phyloP scores from a whole-genome alignment of 2,329 filamentous ascomycete species.

The Fusarium torreyae region DNA sequence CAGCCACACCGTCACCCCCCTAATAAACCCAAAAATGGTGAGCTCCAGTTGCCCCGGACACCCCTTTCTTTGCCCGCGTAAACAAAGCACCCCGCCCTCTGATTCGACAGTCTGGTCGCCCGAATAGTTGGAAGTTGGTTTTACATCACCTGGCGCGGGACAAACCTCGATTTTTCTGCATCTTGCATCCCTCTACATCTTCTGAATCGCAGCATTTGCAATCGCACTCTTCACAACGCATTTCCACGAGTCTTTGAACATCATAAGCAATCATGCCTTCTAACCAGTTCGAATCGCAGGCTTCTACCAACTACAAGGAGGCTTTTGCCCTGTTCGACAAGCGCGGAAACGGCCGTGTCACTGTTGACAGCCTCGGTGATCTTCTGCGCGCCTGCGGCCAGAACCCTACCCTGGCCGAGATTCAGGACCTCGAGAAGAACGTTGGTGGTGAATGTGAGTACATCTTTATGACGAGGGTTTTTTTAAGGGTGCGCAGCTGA shows the following conservation, averaged over 20 bases:
- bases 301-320: slow-evolving; percentile 99
- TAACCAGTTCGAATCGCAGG: slow-evolving; percentile 71
- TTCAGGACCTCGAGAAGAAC: slow-evolving; percentile 90
- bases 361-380: slow-evolving; percentile 89
- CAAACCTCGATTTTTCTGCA: slow-evolving; percentile 29
- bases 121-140: slow-evolving; percentile 44
- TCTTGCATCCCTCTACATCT: slow-evolving; percentile 33
- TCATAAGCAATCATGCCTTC: slow-evolving; percentile 60
- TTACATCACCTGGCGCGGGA: slow-evolving; percentile 42
- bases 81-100: slow-evolving; percentile 56
- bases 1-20: slow-evolving; percentile 31
- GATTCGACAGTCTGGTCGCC: slow-evolving; percentile 52
- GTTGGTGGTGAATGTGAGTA: slow-evolving; percentile 91
- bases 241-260: slow-evolving; percentile 17
- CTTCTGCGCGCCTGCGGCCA: slow-evolving; percentile 96
- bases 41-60: slow-evolving; percentile 55
- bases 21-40: slow-evolving; percentile 55
- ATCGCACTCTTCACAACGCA: slow-evolving; percentile 27
- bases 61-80: slow-evolving; percentile 48
- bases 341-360: slow-evolving; percentile 94
- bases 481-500: slow-evolving; percentile 12
- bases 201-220: slow-evolving; percentile 34
- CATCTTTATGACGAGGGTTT: background rate
- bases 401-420: slow-evolving; percentile 96
- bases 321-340: slow-evolving; percentile 99